Base-by-base conservation (phyloP, 2,329 filamentous ascomycete genomes). In the Trichoderma simmonsii region DNA sequence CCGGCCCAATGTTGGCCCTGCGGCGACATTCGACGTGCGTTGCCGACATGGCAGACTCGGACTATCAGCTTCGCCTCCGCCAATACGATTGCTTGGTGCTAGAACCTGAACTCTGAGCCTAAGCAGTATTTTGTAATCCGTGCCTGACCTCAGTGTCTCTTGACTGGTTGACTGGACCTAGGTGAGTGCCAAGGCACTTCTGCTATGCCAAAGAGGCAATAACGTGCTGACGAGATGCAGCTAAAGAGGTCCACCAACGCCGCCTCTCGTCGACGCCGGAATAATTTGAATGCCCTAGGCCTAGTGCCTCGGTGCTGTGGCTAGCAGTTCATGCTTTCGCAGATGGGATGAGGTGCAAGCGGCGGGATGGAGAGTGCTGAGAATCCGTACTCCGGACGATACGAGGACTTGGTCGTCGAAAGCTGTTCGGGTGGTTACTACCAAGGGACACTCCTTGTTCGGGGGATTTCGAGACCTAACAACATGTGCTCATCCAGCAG, bases 161-260 rank as follows among this genome's bases (percentile, higher is more conserved):
- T 43, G 32, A 39, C 24, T 30, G 51, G 21, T 28, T 7, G 28
- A 28, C 28, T 28, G 28, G 5, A 28, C 24, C 39, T n/a, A n/a
- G 39, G 51, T 67, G 34, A 70, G 67, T 54, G 67, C 39, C n/a
- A 70, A 70, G 67, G 57, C 67, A 54, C 57, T 70, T 61, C 34
- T 61, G 66, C 39, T 36, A 65, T 30, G 62, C 28, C 24, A 54
- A 54, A 54, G 18, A 62, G 48, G 39, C 56, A 70, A 70, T 61
- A 61, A 70, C 39, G 57, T 70, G 67, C 67, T 70, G 67, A 70
- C 67, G 21, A 30, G 48, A 70, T 62, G 67, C 57, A 62, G 67
- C 67, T 70, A 70, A 36, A 36, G 24, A 43, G 67, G 43, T 32
- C 66, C 28, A 15, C 28, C 28, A 66, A 43, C 57, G 57, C 57